Evolutionary conservation across 345 rosid species (phyloP).

Genomic region (Citrus unshiu): DNA sequence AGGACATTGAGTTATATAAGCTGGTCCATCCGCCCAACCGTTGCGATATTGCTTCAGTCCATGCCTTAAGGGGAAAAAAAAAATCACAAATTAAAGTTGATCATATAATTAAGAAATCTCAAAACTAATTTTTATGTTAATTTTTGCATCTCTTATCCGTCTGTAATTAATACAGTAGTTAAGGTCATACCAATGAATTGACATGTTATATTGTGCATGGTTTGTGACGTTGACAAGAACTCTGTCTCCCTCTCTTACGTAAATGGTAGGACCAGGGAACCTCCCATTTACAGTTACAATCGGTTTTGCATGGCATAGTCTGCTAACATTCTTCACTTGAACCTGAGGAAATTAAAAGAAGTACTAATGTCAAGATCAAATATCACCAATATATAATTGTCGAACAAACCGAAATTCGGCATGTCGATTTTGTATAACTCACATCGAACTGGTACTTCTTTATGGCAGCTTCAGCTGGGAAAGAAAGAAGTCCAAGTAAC

Average conservation of each 20-base stretch:
- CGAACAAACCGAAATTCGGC: background rate
- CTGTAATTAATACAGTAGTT: no score
- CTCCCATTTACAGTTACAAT: conserved; percentile 60
- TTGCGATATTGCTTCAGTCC: conserved; percentile 66
- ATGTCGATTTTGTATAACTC: conserved; percentile 9
- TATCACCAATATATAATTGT: background rate
- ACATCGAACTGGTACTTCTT: conserved; percentile 49
- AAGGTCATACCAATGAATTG: conserved; percentile 48
- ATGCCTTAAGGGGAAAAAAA: conserved; percentile 29
- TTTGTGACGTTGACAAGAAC: conserved; percentile 59
- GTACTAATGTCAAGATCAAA: background rate
- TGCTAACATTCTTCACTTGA: conserved; percentile 57
- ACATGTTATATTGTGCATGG: conserved; percentile 50
- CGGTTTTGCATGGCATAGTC: conserved; percentile 62
- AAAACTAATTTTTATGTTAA: background rate
- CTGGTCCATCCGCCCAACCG: conserved; percentile 74
- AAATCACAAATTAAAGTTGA: background rate
- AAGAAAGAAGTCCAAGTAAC: conserved; percentile 20
- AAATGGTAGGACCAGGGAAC: conserved; percentile 58
- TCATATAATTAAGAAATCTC: background rate
- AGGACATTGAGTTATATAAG: conserved; percentile 65
- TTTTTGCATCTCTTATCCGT: background rate
- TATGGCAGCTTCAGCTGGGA: conserved; percentile 33
- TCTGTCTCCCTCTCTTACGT: conserved; percentile 55
- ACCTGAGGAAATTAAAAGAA: conserved; percentile 26